Evolutionary conservation across 1,284 basidiomycete genomes (phyloP).

Genomic region (Puccinia triticina): DNA sequence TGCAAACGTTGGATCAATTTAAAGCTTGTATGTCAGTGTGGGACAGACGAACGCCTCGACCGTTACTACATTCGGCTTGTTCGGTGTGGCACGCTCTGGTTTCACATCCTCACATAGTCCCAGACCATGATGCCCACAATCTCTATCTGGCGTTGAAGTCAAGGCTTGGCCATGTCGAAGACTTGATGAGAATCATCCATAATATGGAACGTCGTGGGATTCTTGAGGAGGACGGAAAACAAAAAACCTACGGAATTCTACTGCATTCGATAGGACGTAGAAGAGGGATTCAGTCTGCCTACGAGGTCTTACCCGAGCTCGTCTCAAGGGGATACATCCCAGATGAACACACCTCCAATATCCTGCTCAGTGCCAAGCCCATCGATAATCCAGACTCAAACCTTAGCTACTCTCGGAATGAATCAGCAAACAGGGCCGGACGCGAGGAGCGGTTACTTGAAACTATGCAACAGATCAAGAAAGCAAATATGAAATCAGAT

Average conservation of each 20-base stretch:
- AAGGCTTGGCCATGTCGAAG: constrained; percentile 40
- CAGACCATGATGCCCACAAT: constrained; percentile 44
- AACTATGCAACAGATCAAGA: constrained; percentile 31
- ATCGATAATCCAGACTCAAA: not conserved
- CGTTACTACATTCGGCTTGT: constrained; percentile 29
- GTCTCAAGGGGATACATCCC: constrained; percentile 29
- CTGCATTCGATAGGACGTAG: constrained; percentile 37
- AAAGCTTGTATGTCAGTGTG: constrained; percentile 45
- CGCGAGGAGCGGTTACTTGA: constrained; percentile 15
- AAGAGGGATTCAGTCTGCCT: constrained; percentile 1
- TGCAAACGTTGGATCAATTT: constrained; percentile 44
- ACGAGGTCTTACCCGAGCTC: constrained; percentile 24
- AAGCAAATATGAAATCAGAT: constrained; percentile 37
- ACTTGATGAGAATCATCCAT: constrained; percentile 12
- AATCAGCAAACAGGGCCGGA: not conserved
- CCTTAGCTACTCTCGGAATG: not conserved
- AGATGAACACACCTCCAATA: constrained; percentile 43
- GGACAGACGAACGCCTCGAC: constrained; percentile 47
- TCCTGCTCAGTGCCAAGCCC: constrained; percentile 36
- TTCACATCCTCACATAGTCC: constrained; percentile 36
- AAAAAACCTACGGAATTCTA: constrained; percentile 43
- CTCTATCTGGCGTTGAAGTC: constrained; percentile 44
- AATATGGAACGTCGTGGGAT: constrained; percentile 30
- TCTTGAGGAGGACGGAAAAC: constrained; percentile 14
- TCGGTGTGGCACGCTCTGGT: constrained; percentile 36